These are phyloP conservation scores for Fusarium solani-melongenae DNA, from an alignment of 2,329 filamentous ascomycete genomes.

Conservation along the genomic window DNA sequence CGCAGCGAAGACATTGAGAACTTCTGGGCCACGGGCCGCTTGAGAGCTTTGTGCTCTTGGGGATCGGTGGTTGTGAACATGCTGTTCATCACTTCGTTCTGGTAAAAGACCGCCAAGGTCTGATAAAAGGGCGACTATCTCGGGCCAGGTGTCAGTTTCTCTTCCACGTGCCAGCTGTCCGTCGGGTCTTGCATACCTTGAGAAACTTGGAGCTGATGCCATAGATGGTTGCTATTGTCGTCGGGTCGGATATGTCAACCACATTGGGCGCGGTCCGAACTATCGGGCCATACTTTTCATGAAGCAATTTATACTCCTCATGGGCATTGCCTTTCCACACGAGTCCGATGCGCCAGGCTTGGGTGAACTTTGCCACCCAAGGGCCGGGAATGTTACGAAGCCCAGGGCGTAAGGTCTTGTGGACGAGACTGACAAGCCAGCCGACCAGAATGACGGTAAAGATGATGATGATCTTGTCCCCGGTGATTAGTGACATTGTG, in stretches of 20 bases:
- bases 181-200: not conserved
- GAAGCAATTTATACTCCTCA: not conserved
- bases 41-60: not conserved
- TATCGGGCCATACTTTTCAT: not conserved
- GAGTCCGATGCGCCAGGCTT: not conserved
- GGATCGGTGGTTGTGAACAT: not conserved
- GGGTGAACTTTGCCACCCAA: not conserved
- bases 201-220: not conserved
- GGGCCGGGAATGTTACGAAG: not conserved
- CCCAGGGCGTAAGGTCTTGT: not conserved
- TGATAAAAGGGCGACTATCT: not conserved
- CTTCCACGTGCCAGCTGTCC: not conserved
- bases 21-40: not conserved
- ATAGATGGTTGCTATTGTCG: not conserved
- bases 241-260: not conserved
- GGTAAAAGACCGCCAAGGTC: not conserved
- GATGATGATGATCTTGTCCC: not conserved
- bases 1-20: not conserved
- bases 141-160: not conserved
- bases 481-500: not conserved
- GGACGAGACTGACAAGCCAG: not conserved
- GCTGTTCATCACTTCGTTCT: not conserved
- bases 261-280: not conserved
- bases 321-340: not conserved
- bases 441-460: not conserved